These are phyloP conservation scores for Hanseniaspora mollemarum DNA, from an alignment of 805 yeast species.

Conservation along the genomic window DNA sequence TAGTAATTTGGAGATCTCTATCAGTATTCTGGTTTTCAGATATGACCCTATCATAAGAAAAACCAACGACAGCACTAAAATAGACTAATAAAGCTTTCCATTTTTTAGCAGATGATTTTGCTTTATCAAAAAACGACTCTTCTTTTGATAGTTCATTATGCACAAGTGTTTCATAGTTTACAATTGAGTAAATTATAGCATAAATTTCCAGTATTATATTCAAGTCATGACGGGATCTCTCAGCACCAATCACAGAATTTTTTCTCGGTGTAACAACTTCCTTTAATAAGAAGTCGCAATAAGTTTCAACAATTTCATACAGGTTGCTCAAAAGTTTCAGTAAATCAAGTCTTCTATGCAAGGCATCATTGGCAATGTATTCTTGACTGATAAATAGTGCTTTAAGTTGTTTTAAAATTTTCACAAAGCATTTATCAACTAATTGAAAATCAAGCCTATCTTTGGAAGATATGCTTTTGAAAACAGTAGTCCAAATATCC, in stretches of 20 bases:
- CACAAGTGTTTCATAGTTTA: conserved; percentile 44
- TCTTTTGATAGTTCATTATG: conserved; percentile 27
- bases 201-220: conserved; percentile 26
- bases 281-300: conserved; percentile 31
- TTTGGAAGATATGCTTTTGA: conserved; percentile 40
- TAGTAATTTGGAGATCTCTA: conserved; percentile 25
- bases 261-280: conserved; percentile 43
- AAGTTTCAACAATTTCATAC: not conserved
- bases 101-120: conserved; percentile 34
- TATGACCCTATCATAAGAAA: not conserved
- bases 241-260: conserved; percentile 19
- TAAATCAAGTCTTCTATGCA: conserved; percentile 35
- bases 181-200: conserved; percentile 38
- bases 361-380: conserved; percentile 22
- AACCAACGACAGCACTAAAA: conserved; percentile 19
- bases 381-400: conserved; percentile 28
- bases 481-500: conserved; percentile 63
- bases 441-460: conserved; percentile 24
- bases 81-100: conserved; percentile 39
- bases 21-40: not conserved
- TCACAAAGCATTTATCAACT: conserved; percentile 41
- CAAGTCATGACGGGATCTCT: conserved; percentile 17
- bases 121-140: conserved; percentile 36
- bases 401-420: conserved; percentile 38
- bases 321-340: conserved; percentile 27